Percentiles rank a stretch among this genome's conserved stretches.
Conservation (phyloP, 768 basidiomycete genomes). For the Leccinum ochraceum region DNA sequence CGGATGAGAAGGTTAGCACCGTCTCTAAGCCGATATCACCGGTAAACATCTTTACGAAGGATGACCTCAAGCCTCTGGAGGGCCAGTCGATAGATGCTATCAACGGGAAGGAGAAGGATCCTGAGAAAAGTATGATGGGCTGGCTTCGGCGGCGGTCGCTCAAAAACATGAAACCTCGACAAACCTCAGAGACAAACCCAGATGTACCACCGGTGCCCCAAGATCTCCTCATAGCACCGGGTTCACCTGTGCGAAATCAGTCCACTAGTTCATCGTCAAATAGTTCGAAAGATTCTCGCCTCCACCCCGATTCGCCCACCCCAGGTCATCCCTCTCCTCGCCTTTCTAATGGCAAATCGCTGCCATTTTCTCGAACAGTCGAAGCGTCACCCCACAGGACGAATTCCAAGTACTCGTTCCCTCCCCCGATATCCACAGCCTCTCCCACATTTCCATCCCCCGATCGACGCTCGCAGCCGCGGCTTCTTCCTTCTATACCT, state of each 20-base stretch:
- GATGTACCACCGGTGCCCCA: slow-evolving; percentile 18
- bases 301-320: slow-evolving; percentile 19
- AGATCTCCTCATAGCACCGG: slow-evolving; percentile 9
- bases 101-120: slow-evolving; percentile 37
- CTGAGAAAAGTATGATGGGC: slow-evolving; percentile 39
- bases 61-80: slow-evolving; percentile 26
- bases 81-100: slow-evolving; percentile 33
- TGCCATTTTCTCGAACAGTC: slow-evolving; percentile 1
- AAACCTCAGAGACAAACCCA: slow-evolving; percentile 20
- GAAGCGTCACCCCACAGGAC: slow-evolving; percentile 15
- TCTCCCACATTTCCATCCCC: slow-evolving; percentile 10
- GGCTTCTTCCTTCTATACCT: slow-evolving; percentile 31
- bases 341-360: slow-evolving; percentile 16
- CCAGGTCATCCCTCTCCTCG: slow-evolving; percentile 12
- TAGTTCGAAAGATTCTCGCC: slow-evolving; percentile 30
- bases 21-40: slow-evolving; percentile 16
- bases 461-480: slow-evolving; percentile 15
- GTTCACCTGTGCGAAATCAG: slow-evolving; percentile 25
- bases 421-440: slow-evolving; percentile 14
- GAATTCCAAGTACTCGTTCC: slow-evolving; percentile 26
- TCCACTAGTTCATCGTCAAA: slow-evolving; percentile 23
- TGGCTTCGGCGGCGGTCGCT: slow-evolving; percentile 34
- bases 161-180: slow-evolving; percentile 25
- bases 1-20: slow-evolving; percentile 27
- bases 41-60: slow-evolving; percentile 21